A percentile compares a stretch with the other conserved stretches of the same genome.
Conservation (phyloP, 2,329 filamentous ascomycete species). For the Epichloe gansuensis region DNA sequence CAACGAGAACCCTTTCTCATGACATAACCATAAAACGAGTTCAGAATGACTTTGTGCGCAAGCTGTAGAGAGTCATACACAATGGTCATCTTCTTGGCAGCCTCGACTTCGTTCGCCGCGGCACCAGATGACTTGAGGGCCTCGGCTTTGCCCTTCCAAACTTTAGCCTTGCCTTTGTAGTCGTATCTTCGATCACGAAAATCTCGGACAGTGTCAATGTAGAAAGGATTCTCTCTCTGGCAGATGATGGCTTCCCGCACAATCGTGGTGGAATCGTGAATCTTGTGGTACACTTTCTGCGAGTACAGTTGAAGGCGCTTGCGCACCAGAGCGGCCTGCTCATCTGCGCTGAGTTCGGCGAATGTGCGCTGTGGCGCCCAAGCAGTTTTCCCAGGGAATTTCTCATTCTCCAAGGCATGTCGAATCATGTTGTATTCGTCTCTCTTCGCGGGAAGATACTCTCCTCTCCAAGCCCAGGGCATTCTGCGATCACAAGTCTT, state of each 20-base stretch:
- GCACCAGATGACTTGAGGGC: conserved; percentile 74
- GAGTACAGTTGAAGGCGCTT: conserved; percentile 88
- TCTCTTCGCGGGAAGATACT: conserved; percentile 88
- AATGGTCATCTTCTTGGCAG: conserved; percentile 97
- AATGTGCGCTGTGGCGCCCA: conserved; percentile 62
- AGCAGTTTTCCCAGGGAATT: conserved; percentile 68
- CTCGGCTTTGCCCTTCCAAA: conserved; percentile 96
- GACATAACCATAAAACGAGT: conserved; percentile 98
- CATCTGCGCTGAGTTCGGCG: conserved; percentile 66
- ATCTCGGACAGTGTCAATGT: conserved; percentile 88
- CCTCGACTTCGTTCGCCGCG: conserved; percentile 62
- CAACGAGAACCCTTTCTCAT: conserved; percentile 98
- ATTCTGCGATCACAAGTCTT: conserved; percentile 92
- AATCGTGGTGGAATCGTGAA: conserved; percentile 86
- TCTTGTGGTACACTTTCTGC: conserved; percentile 99
- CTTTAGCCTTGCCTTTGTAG: conserved; percentile 95
- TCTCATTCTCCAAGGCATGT: conserved; percentile 80
- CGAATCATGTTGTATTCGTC: conserved; percentile 99
- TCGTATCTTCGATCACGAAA: conserved; percentile 97
- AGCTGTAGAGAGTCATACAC: conserved; percentile 91
- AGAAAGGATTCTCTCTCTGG: conserved; percentile 95
- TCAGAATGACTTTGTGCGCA: conserved; percentile 97
- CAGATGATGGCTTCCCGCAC: conserved; percentile 95
- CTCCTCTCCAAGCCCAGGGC: conserved; percentile 96
- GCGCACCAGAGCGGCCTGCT: conserved; percentile 67